Conservation (phyloP, 805 yeast genomes). For the Suhomyces faveliae region DNA sequence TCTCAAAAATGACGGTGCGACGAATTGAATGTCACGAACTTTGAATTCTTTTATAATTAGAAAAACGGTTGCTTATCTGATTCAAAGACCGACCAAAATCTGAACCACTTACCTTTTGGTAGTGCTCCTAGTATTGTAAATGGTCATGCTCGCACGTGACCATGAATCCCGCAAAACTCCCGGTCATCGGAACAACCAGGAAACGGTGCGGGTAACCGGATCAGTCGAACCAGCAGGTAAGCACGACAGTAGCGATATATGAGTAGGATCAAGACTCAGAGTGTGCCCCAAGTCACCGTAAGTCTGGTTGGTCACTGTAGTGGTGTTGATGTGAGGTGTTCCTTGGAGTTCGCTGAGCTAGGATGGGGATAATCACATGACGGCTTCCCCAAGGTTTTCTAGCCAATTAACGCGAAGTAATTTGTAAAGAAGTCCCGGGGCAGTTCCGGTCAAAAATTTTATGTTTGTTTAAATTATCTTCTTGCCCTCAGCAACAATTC, state of each 20-base stretch:
- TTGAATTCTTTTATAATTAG: no score
- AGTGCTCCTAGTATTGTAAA: not conserved
- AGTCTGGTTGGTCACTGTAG: not conserved
- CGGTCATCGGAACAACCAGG: constrained; percentile 1
- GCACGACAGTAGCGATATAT: not conserved
- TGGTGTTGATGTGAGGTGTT: not conserved
- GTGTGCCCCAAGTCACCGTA: not conserved
- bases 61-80: not conserved
- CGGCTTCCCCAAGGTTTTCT: constrained; percentile 2
- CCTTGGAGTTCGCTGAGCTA: not conserved
- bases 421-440: constrained; percentile 11
- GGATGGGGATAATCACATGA: not conserved
- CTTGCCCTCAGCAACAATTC: not conserved
- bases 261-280: not conserved
- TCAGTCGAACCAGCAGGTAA: not conserved
- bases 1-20: not conserved
- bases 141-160: not conserved
- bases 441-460: constrained; percentile 9
- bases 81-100: not conserved
- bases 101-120: not conserved
- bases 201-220: constrained; percentile 1
- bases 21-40: not conserved
- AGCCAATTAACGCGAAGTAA: constrained; percentile 9
- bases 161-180: not conserved
- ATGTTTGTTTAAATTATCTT: not conserved